Evolutionary conservation across 2,329 filamentous ascomycete genomes (phyloP).

Genomic region (Thielaviopsis ethacetica): DNA sequence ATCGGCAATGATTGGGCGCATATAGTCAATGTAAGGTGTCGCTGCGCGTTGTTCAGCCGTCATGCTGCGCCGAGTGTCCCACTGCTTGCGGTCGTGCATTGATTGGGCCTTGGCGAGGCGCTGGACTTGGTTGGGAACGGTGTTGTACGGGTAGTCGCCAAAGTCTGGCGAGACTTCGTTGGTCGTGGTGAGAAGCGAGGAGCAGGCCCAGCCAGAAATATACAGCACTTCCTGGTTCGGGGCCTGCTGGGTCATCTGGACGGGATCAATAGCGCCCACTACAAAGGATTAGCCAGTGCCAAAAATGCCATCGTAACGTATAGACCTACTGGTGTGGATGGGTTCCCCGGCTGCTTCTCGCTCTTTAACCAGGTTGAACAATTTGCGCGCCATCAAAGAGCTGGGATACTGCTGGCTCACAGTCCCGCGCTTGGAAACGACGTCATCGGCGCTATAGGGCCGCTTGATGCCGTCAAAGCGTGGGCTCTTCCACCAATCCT

Average conservation of each 20-base stretch:
- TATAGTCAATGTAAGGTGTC: conserved; percentile 77
- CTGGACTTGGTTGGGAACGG: conserved; percentile 95
- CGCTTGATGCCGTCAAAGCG: conserved; percentile 81
- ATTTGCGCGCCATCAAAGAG: conserved; percentile 85
- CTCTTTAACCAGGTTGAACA: conserved; percentile 78
- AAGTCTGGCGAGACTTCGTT: conserved; percentile 98
- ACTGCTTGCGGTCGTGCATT: conserved; percentile 92
- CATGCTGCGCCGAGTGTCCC: conserved; percentile 69
- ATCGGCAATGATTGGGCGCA: conserved; percentile 89
- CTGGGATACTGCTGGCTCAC: conserved; percentile 79
- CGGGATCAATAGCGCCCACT: conserved; percentile 97
- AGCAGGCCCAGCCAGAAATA: conserved; percentile 94
- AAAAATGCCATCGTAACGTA: background rate
- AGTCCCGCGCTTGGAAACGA: conserved; percentile 83
- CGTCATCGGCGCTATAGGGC: conserved; percentile 77
- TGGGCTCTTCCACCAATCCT: conserved; percentile 76
- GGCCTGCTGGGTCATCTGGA: conserved; percentile 98
- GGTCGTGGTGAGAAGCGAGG: conserved; percentile 76
- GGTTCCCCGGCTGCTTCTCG: conserved; percentile 64
- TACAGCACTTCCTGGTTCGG: conserved; percentile 92
- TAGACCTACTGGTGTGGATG: conserved; percentile 74
- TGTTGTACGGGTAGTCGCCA: conserved; percentile 98
- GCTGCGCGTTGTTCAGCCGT: conserved; percentile 52
- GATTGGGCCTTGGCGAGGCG: conserved; percentile 91
- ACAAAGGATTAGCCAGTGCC: background rate